phyloP scores from a whole-genome alignment of 345 rosid genomes.

The Hibiscus tridactylites region DNA sequence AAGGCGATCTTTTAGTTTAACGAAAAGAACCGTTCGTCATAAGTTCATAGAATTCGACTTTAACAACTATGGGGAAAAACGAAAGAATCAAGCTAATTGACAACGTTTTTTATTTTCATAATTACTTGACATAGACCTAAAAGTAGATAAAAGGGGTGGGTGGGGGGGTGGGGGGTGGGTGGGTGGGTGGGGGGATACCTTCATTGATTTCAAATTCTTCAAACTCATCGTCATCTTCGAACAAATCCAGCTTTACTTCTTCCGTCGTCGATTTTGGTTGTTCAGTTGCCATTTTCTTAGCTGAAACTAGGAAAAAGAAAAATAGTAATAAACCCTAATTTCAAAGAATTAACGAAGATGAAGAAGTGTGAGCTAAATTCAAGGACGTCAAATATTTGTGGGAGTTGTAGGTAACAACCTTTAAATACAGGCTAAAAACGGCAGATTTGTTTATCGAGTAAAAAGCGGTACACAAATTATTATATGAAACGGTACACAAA shows the following conservation, averaged over 20 bases:
- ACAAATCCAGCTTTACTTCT: slow-evolving; percentile 78
- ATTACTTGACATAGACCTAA: background rate
- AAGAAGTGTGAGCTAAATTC: background rate
- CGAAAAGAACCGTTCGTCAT: background rate
- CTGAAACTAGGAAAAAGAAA: background rate
- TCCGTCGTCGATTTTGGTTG: slow-evolving; percentile 40
- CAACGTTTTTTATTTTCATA: background rate
- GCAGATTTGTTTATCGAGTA: too few species aligned
- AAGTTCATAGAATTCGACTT: background rate
- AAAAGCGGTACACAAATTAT: too few species aligned
- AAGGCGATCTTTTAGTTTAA: background rate
- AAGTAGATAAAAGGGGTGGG: background rate
- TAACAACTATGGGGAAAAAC: background rate
- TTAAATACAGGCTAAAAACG: too few species aligned
- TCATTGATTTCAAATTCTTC: slow-evolving; percentile 70
- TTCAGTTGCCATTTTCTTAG: slow-evolving; percentile 47
- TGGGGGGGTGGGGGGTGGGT: too few species aligned
- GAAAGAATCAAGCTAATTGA: background rate
- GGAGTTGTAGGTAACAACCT: too few species aligned
- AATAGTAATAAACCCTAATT: background rate
- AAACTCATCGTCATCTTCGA: slow-evolving; percentile 93
- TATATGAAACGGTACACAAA: too few species aligned
- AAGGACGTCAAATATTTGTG: too few species aligned
- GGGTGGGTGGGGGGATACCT: slow-evolving; percentile 37
- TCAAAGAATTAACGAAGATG: background rate